phyloP scores from a whole-genome alignment of 257 asterid species.

The Eucommia ulmoides region DNA sequence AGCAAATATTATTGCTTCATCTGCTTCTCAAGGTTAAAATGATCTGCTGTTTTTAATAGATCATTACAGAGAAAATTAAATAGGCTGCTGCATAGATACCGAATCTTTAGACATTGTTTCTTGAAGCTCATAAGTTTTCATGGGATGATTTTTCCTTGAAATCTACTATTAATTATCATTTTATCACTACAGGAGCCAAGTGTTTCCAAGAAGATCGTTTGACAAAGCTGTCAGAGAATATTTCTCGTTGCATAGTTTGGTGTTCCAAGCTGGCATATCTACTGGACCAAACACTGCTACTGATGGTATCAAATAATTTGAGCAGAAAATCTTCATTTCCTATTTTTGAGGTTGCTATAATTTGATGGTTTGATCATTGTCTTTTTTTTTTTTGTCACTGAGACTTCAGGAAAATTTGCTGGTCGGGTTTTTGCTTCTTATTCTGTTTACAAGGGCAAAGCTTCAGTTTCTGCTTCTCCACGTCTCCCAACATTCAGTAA shows the following conservation, averaged over 20 bases:
- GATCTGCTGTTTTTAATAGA: too few relatives aligned
- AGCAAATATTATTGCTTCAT: too few relatives aligned
- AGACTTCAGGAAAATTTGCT: conserved; percentile 15
- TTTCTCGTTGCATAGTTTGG: conserved; percentile 17
- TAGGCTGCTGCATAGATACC: too few relatives aligned
- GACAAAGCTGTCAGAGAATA: conserved; percentile 14
- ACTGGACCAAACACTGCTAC: conserved; percentile 18
- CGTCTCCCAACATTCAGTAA: conserved; percentile 47
- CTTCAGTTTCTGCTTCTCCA: conserved; percentile 70
- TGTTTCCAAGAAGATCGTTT: conserved; percentile 7
- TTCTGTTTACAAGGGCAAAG: conserved; percentile 81
- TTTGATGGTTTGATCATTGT: neutral
- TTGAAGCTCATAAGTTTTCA: too few relatives aligned
- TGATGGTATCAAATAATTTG: conserved; percentile 22
- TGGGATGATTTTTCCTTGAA: conserved; percentile 7
- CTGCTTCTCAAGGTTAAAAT: too few relatives aligned
- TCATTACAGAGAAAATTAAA: too few relatives aligned
- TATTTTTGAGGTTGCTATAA: neutral
- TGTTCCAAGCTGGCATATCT: conserved; percentile 23
- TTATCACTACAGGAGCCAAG: conserved; percentile 16
- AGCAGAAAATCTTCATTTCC: neutral
- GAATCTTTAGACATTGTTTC: too few relatives aligned
- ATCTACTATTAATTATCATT: neutral
- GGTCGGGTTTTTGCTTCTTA: conserved; percentile 54
- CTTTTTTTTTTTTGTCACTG: neutral